phyloP scores from a whole-genome alignment of 148 eudicot species.

The Heliosperma pusillum region DNA sequence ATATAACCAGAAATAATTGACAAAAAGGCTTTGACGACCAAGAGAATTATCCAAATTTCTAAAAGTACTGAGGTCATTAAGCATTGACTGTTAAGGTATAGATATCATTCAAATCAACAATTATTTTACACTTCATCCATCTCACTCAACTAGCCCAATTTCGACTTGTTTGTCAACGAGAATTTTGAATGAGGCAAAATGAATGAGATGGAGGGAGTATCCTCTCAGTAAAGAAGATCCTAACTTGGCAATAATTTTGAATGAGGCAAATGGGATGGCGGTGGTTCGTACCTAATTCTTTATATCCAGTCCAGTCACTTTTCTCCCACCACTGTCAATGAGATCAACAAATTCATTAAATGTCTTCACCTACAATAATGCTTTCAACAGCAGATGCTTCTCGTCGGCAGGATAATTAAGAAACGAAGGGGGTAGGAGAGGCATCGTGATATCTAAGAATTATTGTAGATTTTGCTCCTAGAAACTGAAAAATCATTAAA shows the following conservation, averaged over 20 bases:
- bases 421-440: neutral
- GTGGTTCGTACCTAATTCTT: constrained; percentile 68
- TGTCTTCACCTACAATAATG: constrained; percentile 64
- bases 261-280: too few relatives aligned
- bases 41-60: neutral
- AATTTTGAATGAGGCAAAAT: too few relatives aligned
- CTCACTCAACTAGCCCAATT: neutral
- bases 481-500: neutral
- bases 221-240: too few relatives aligned
- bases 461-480: neutral
- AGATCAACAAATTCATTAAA: constrained; percentile 75
- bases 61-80: neutral
- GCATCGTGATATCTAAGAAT: neutral
- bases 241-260: too few relatives aligned
- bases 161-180: too few relatives aligned
- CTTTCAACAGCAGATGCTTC: constrained; percentile 29
- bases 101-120: neutral
- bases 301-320: constrained; percentile 99
- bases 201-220: too few relatives aligned
- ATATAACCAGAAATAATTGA: neutral
- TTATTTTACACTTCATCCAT: neutral
- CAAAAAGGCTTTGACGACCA: neutral
- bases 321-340: constrained; percentile 99
- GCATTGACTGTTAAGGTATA: neutral
- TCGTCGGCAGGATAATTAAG: constrained; percentile 1